phyloP scores from a whole-genome alignment of 768 basidiomycete species.

The Daedaleopsis nitida region DNA sequence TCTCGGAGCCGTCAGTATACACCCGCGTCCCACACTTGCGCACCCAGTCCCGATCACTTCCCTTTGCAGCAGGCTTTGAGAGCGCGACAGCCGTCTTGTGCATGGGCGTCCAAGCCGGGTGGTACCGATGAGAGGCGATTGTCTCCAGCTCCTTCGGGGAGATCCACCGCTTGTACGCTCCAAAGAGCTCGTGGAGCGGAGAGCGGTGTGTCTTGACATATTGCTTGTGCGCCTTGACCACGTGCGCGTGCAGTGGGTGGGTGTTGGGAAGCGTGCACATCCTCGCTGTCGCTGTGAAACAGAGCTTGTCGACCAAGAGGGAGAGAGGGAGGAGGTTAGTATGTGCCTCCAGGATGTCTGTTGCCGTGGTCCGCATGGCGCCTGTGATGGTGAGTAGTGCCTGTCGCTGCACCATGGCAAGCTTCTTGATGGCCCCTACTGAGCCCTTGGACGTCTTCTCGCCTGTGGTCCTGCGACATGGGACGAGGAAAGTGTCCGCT shows the following conservation, averaged over 20 bases:
- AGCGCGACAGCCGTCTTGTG: no score
- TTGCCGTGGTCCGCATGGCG: conserved; percentile 25
- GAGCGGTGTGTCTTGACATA: no score
- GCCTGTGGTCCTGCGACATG: neutral
- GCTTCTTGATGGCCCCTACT: conserved; percentile 1
- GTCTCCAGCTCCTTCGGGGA: no score
- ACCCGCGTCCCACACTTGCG: neutral
- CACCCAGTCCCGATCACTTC: no score
- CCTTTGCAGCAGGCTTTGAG: no score
- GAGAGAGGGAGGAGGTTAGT: conserved; percentile 22
- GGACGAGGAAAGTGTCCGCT: conserved; percentile 1
- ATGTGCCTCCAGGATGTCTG: conserved; percentile 26
- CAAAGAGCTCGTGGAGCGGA: no score
- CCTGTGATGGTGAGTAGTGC: conserved; percentile 26
- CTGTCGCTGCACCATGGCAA: conserved; percentile 24
- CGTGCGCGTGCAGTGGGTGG: conserved; percentile 6
- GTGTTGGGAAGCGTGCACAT: conserved; percentile 22
- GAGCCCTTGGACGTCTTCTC: neutral
- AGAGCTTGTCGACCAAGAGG: conserved; percentile 17
- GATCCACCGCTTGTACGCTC: no score
- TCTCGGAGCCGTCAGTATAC: conserved; percentile 35
- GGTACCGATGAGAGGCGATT: no score
- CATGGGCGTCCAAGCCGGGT: no score
- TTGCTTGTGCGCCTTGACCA: no score
- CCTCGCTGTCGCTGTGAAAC: conserved; percentile 11